phyloP scores from a whole-genome alignment of 1,284 basidiomycete species.

The Boletus sp. region DNA sequence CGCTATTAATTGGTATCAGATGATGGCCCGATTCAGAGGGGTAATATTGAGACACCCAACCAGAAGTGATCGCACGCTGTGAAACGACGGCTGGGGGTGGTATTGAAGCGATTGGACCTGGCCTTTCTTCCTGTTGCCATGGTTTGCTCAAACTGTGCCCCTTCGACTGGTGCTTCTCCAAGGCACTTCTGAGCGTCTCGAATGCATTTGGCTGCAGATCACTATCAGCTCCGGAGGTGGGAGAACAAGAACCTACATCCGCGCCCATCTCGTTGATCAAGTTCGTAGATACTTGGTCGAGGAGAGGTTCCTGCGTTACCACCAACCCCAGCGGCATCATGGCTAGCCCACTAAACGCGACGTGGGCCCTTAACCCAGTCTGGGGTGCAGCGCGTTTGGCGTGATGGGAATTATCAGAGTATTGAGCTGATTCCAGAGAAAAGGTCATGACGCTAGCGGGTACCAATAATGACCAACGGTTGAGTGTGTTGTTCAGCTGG shows the following conservation, averaged over 20 bases:
- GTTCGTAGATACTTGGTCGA: constrained; percentile 30
- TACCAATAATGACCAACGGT: constrained; percentile 13
- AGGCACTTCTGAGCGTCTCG: constrained; percentile 48
- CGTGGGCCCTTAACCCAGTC: constrained; percentile 41
- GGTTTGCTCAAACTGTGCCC: constrained; percentile 28
- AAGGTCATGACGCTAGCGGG: constrained; percentile 29
- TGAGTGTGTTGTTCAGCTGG: not conserved
- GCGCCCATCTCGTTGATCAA: constrained; percentile 49
- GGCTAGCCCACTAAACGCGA: constrained; percentile 45
- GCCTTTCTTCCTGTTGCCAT: not conserved
- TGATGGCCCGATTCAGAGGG: constrained; percentile 2
- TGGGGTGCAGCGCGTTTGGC: constrained; percentile 30
- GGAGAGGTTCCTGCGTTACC: constrained; percentile 13
- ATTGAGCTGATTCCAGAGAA: constrained; percentile 1
- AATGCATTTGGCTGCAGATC: constrained; percentile 53
- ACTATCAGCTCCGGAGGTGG: constrained; percentile 6
- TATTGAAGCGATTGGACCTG: not conserved
- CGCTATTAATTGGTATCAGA: constrained; percentile 12
- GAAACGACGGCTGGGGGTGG: constrained; percentile 9
- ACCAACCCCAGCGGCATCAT: constrained; percentile 4
- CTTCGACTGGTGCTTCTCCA: constrained; percentile 42
- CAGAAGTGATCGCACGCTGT: constrained; percentile 1
- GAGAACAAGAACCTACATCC: constrained; percentile 41
- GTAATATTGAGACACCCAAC: constrained; percentile 1
- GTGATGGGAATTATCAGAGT: constrained; percentile 17